phyloP scores from a whole-genome alignment of 1,284 basidiomycete species.

The Leccinum huronense region DNA sequence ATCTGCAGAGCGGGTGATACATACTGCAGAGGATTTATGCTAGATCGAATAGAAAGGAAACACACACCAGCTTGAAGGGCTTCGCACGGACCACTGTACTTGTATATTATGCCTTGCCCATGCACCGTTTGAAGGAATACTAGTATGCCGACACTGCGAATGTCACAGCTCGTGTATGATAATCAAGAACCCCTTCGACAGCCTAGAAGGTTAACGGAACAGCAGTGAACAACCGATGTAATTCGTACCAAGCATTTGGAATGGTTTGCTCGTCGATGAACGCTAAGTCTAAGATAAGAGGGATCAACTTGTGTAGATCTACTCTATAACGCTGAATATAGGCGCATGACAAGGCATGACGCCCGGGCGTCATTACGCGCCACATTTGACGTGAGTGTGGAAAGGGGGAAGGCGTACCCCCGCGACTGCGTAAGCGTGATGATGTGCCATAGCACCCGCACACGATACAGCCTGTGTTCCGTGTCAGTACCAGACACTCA shows the following conservation, averaged over 20 bases:
- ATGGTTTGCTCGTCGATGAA: conserved; percentile 41
- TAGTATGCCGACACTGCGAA: conserved; percentile 64
- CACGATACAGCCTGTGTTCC: conserved; percentile 68
- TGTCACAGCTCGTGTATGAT: conserved; percentile 70
- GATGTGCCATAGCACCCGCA: conserved; percentile 74
- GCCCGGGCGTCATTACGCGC: too few species aligned
- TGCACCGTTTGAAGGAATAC: conserved; percentile 75
- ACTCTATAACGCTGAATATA: too few species aligned
- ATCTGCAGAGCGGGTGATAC: conserved; percentile 51
- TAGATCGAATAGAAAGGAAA: neutral
- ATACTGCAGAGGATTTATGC: conserved; percentile 38
- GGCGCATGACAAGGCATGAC: too few species aligned
- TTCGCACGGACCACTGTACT: conserved; percentile 39
- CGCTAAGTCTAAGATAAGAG: conserved; percentile 49
- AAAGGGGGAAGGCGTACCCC: conserved; percentile 57
- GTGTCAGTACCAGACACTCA: conserved; percentile 3
- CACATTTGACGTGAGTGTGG: too few species aligned
- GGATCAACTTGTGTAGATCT: conserved; percentile 72
- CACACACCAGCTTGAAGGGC: conserved; percentile 47
- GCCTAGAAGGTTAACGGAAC: conserved; percentile 39
- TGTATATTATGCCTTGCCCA: conserved; percentile 61
- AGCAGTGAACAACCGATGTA: neutral
- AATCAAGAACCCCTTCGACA: conserved; percentile 67
- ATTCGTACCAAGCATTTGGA: conserved; percentile 59
- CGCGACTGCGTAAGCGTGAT: conserved; percentile 82